phyloP scores from a whole-genome alignment of 2,329 filamentous ascomycete species.

The Calonectria hongkongensis region DNA sequence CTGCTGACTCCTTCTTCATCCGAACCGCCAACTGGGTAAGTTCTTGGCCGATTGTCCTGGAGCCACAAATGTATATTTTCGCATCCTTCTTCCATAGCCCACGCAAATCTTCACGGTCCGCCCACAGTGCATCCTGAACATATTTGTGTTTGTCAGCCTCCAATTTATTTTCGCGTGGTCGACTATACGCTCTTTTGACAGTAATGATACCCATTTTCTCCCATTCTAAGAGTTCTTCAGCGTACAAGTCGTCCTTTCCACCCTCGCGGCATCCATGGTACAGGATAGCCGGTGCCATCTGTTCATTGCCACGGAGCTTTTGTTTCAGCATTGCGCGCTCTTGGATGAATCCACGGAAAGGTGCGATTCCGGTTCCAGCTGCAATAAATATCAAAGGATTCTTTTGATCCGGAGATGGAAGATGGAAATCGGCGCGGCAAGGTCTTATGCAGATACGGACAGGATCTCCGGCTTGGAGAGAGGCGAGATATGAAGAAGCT shows the following conservation, averaged over 20 bases:
- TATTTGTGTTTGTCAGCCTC: neutral
- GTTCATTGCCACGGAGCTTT: neutral
- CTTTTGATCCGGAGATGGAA: neutral
- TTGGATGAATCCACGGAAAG: slow-evolving; percentile 11
- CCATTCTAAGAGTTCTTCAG: neutral
- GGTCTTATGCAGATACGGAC: neutral
- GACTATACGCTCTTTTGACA: neutral
- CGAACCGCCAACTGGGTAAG: neutral
- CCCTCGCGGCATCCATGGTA: slow-evolving; percentile 7
- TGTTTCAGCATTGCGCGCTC: neutral
- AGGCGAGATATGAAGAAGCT: neutral
- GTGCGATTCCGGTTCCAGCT: neutral
- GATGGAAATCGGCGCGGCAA: neutral
- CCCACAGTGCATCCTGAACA: slow-evolving; percentile 2
- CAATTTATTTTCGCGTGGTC: neutral
- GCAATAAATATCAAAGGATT: neutral
- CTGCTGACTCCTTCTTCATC: neutral
- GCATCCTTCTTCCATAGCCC: slow-evolving; percentile 8
- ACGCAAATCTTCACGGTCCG: neutral
- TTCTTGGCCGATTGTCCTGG: neutral
- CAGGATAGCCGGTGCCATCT: neutral
- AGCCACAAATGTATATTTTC: slow-evolving; percentile 6
- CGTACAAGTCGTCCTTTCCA: slow-evolving; percentile 15
- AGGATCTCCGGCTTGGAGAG: neutral
- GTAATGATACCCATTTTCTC: neutral